Conservation (phyloP, 163 green algal genomes). For the Scenedesmus sp. region DNA sequence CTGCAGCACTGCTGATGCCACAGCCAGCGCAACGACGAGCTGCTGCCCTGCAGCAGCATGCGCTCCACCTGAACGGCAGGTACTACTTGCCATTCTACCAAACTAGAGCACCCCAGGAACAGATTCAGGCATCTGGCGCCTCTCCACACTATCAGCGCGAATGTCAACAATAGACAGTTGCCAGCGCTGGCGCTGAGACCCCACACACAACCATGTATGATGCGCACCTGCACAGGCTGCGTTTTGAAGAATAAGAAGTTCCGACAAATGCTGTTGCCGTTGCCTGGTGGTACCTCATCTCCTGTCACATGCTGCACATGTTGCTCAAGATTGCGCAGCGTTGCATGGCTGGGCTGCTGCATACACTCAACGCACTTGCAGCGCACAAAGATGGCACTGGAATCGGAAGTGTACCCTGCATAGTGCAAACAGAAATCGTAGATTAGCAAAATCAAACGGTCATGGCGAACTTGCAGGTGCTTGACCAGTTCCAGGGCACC, state of each 20-base stretch:
- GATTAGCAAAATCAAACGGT: not conserved
- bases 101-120: not conserved
- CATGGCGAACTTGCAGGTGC: not conserved
- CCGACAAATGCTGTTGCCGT: conserved; percentile 21
- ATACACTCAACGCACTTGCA: conserved; percentile 27
- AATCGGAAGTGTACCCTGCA: conserved; percentile 29
- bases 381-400: conserved; percentile 40
- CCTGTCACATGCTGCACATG: conserved; percentile 48
- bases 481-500: not conserved
- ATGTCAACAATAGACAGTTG: not conserved
- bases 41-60: not conserved
- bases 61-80: not conserved
- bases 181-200: not conserved
- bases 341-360: not conserved
- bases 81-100: not conserved
- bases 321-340: conserved; percentile 18
- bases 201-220: not conserved
- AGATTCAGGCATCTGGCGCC: not conserved
- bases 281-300: conserved; percentile 29
- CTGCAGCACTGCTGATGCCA: not conserved
- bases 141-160: not conserved
- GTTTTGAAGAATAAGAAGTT: conserved; percentile 33
- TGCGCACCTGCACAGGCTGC: not conserved
- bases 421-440: not conserved
- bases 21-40: not conserved